phyloP scores from a whole-genome alignment of 805 yeast species.

The Alloascoidea africana region DNA sequence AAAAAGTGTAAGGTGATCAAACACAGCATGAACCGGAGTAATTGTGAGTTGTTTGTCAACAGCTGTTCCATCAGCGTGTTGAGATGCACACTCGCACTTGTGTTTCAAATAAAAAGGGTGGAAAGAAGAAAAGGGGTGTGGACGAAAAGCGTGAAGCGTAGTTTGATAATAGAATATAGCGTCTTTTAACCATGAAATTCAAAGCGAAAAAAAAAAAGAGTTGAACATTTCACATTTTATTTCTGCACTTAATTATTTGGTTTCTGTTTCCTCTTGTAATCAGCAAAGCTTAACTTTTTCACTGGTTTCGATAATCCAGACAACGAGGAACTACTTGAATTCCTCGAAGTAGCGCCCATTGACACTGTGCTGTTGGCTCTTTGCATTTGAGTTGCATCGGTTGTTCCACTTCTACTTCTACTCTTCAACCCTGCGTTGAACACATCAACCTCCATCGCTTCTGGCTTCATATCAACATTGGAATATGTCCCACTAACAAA shows the following conservation, averaged over 20 bases:
- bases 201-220: background rate
- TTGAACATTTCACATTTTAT: background rate
- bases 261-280: constrained; percentile 44
- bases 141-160: no score
- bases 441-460: no score
- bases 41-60: no score
- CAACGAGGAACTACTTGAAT: constrained; percentile 2
- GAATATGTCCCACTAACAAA: background rate
- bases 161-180: no score
- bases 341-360: background rate
- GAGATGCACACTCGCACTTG: no score
- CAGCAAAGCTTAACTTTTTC: constrained; percentile 61
- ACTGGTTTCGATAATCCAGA: constrained; percentile 18
- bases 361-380: background rate
- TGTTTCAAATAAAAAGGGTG: no score
- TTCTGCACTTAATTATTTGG: constrained; percentile 6
- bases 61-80: no score
- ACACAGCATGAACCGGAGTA: no score
- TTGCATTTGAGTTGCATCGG: background rate
- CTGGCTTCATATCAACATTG: background rate
- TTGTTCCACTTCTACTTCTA: background rate
- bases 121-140: no score
- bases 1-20: no score
- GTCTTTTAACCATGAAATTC: no score
- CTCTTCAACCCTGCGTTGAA: no score